Conservation (phyloP, 352 stramenopile genomes). For the Phytophthora litchii region DNA sequence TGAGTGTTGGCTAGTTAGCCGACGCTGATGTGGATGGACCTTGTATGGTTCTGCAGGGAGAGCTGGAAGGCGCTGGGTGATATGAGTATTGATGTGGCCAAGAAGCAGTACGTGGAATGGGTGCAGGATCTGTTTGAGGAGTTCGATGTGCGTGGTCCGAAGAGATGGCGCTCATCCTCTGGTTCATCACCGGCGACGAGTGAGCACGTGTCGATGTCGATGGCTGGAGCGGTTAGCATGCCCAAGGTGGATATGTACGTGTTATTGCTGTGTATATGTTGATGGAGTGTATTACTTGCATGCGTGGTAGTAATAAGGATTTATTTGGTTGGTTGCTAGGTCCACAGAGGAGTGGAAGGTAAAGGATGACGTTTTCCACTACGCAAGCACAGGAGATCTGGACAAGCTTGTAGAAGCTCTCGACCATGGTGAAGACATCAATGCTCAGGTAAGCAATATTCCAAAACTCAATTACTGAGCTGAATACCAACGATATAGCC, state of each 20-base stretch:
- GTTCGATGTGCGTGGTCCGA: conserved; percentile 57
- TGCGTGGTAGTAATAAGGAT: conserved; percentile 7
- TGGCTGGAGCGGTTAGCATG: conserved; percentile 63
- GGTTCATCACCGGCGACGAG: conserved; percentile 24
- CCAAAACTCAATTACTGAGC: neutral
- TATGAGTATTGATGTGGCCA: conserved; percentile 57
- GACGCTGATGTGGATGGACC: neutral
- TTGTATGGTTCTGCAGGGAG: conserved; percentile 40
- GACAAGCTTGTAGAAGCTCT: conserved; percentile 56
- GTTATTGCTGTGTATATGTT: neutral
- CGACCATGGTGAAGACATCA: conserved; percentile 45
- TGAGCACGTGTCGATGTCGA: conserved; percentile 51
- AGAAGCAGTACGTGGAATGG: conserved; percentile 71
- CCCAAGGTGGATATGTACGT: conserved; percentile 75
- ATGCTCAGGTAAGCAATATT: conserved; percentile 41
- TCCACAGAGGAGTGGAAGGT: conserved; percentile 83
- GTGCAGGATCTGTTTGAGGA: conserved; percentile 75
- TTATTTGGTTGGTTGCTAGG: conserved; percentile 25
- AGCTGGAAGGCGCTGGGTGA: conserved; percentile 69
- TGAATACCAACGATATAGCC: neutral
- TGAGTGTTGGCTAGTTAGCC: neutral
- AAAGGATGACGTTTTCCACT: conserved; percentile 74
- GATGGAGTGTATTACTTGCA: neutral
- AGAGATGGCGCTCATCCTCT: conserved; percentile 28
- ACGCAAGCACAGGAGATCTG: conserved; percentile 66